A percentile compares a stretch with the other conserved stretches of the same genome.
Evolutionary conservation across 129 eudicot genomes (phyloP).

Genomic region (Tagetes patula): DNA sequence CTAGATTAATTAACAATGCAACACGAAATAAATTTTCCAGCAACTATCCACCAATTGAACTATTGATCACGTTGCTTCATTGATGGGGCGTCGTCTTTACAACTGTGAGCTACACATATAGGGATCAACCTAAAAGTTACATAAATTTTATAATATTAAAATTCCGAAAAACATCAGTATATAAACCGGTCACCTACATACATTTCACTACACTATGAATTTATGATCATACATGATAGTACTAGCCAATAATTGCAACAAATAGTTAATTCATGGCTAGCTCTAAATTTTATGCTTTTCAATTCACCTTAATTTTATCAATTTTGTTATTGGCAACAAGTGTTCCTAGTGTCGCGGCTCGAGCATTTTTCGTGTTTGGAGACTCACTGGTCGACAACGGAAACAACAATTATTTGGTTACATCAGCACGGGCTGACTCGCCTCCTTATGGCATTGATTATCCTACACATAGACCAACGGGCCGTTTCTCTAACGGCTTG

Average conservation of each 20-base stretch:
- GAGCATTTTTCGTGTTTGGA: slow-evolving; percentile 45
- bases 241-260: slow-evolving; percentile 23
- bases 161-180: slow-evolving; percentile 1
- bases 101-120: slow-evolving; percentile 38
- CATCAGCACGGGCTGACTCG: slow-evolving; percentile 44
- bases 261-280: slow-evolving; percentile 25
- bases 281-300: slow-evolving; percentile 23
- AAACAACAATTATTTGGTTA: slow-evolving; percentile 40
- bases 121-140: slow-evolving; percentile 21
- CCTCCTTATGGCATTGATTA: slow-evolving; percentile 46
- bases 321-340: slow-evolving; percentile 10
- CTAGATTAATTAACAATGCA: background rate
- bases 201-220: slow-evolving; percentile 4
- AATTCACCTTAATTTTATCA: slow-evolving; percentile 1
- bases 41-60: slow-evolving; percentile 34
- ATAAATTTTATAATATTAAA: slow-evolving; percentile 1
- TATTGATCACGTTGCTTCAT: slow-evolving; percentile 28
- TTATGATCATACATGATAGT: slow-evolving; percentile 1
- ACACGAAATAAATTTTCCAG: slow-evolving; percentile 5
- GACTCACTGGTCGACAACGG: slow-evolving; percentile 50
- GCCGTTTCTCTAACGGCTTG: slow-evolving; percentile 47
- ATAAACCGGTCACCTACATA: slow-evolving; percentile 17
- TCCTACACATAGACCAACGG: slow-evolving; percentile 43
- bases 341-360: slow-evolving; percentile 27
- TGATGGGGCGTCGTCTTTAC: slow-evolving; percentile 40